These are phyloP conservation scores for Dioscorea dumetorum DNA, from an alignment of 106 monocot species.

Conservation along the genomic window DNA sequence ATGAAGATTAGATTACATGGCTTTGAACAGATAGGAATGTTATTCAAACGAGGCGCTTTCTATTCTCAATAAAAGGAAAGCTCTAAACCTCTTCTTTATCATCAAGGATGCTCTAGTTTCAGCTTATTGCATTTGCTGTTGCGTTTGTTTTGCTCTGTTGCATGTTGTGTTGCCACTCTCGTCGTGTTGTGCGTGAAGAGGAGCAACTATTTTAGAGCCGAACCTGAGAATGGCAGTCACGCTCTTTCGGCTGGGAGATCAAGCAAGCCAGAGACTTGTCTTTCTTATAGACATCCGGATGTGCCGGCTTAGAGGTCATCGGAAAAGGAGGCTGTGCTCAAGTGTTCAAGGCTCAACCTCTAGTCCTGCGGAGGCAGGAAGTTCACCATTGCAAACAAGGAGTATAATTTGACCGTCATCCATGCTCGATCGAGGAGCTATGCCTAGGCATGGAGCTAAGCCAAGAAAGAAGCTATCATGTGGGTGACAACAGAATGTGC, in stretches of 20 bases:
- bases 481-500: slow-evolving; percentile 14
- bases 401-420: slow-evolving; percentile 2
- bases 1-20: too few species aligned
- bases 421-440: not conserved
- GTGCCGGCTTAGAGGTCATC: slow-evolving; percentile 11
- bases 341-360: slow-evolving; percentile 35
- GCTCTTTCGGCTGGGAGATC: not conserved
- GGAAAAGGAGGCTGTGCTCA: slow-evolving; percentile 40
- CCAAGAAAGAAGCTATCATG: slow-evolving; percentile 14
- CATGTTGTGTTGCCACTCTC: not conserved
- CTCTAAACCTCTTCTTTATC: too few species aligned
- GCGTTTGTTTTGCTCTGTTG: not conserved
- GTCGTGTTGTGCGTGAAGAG: not conserved
- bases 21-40: too few species aligned
- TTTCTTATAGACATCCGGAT: not conserved
- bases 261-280: not conserved
- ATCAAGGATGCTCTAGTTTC: not conserved
- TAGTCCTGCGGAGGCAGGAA: not conserved
- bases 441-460: not conserved
- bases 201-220: not conserved
- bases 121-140: not conserved
- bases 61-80: too few species aligned
- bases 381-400: slow-evolving; percentile 33
- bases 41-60: too few species aligned
- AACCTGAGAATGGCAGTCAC: not conserved